These are phyloP conservation scores for Aspergillus novofumigatus DNA, from an alignment of 2,329 filamentous ascomycete genomes.

Conservation along the genomic window DNA sequence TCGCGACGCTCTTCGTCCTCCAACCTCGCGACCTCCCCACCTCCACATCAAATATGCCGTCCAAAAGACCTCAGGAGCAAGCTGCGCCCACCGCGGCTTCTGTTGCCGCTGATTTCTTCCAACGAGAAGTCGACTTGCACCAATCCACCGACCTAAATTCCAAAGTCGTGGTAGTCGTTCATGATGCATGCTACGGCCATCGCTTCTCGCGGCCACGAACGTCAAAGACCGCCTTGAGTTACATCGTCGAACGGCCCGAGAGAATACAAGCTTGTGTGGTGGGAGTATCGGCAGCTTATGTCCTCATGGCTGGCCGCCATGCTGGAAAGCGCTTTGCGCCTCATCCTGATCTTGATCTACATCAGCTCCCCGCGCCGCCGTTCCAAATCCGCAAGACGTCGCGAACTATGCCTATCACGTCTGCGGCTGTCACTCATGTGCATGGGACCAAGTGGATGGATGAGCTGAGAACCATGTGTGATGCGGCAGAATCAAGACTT, in stretches of 20 bases:
- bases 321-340: constrained; percentile 65
- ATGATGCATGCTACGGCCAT: constrained; percentile 94
- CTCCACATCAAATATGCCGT: constrained; percentile 21
- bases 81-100: constrained; percentile 45
- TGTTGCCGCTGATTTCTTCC: constrained; percentile 66
- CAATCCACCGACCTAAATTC: constrained; percentile 43
- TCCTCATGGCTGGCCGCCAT: constrained; percentile 80
- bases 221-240: constrained; percentile 64
- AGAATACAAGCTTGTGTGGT: constrained; percentile 78
- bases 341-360: constrained; percentile 57
- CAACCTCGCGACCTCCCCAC: constrained; percentile 25
- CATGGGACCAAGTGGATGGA: constrained; percentile 93
- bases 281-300: constrained; percentile 81
- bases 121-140: constrained; percentile 63
- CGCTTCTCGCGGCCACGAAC: constrained; percentile 80
- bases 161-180: constrained; percentile 76
- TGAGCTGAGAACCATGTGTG: constrained; percentile 80
- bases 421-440: constrained; percentile 79
- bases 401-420: constrained; percentile 66
- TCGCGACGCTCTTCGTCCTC: constrained; percentile 34
- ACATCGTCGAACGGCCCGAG: constrained; percentile 91
- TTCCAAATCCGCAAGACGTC: constrained; percentile 83
- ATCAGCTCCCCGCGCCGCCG: constrained; percentile 58
- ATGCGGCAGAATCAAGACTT: constrained; percentile 71
- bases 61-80: constrained; percentile 25